A percentile compares a stretch with the other conserved stretches of the same genome.
Evolutionary conservation across 805 yeast genomes (phyloP).

Genomic region (Sugiyamaella marilandica): DNA sequence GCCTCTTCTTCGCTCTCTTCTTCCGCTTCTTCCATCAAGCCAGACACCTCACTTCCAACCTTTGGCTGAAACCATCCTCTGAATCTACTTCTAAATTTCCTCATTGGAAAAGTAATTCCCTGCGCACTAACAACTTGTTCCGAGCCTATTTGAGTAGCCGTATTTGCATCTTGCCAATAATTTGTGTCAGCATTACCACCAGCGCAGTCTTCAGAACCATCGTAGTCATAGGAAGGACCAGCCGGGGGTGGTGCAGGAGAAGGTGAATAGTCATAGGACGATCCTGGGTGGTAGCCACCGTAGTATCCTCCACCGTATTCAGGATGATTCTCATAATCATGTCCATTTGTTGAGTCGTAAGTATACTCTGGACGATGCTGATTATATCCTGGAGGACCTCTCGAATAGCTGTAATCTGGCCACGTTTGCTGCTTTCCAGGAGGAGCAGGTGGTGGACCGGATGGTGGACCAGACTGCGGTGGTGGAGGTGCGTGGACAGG

Average conservation of each 20-base stretch:
- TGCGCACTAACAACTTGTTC: background rate
- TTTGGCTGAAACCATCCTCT: slow-evolving; percentile 3
- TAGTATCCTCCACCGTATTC: background rate
- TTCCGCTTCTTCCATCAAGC: background rate
- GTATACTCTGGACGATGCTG: background rate
- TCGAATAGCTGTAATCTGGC: background rate
- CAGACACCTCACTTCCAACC: background rate
- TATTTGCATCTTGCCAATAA: slow-evolving; percentile 2
- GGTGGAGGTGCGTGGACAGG: slow-evolving; percentile 2
- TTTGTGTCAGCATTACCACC: background rate
- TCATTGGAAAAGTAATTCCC: background rate
- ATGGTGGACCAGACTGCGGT: slow-evolving; percentile 1
- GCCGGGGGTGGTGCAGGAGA: background rate
- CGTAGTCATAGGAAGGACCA: background rate
- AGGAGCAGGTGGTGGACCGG: background rate
- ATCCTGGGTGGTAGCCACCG: background rate
- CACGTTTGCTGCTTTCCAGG: background rate
- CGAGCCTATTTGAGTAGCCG: background rate
- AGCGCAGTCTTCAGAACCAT: background rate
- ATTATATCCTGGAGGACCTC: background rate
- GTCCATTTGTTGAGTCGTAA: background rate
- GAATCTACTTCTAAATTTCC: background rate
- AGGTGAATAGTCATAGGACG: background rate
- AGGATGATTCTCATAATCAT: background rate
- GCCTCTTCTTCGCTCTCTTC: background rate